These are phyloP conservation scores for Alliaria petiolata DNA, from an alignment of 345 rosid genomes.

Conservation along the genomic window DNA sequence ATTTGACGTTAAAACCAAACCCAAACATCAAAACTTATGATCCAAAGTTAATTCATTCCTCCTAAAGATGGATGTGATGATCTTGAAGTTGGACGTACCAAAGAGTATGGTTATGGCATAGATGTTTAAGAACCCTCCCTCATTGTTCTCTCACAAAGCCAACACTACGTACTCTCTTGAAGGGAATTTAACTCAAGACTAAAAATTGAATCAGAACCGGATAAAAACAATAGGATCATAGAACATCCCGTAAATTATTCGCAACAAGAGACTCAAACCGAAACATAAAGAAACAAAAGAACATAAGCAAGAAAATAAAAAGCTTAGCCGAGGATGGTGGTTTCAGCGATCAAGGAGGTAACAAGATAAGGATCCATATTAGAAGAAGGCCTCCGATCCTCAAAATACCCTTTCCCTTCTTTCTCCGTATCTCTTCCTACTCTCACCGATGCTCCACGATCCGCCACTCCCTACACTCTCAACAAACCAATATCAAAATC, in stretches of 20 bases:
- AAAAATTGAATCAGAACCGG: not conserved
- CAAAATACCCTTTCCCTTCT: slow-evolving; percentile 75
- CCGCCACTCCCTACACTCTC: slow-evolving; percentile 59
- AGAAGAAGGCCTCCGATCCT: slow-evolving; percentile 80
- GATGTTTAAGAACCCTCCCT: no score
- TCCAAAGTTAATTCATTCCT: no score
- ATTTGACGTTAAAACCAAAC: no score
- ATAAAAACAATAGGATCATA: not conserved
- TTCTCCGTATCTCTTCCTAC: slow-evolving; percentile 77
- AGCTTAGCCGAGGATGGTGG: slow-evolving; percentile 45
- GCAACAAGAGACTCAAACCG: not conserved
- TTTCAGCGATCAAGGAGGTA: slow-evolving; percentile 67
- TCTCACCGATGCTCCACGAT: slow-evolving; percentile 69
- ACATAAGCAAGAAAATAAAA: not conserved
- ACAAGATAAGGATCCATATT: slow-evolving; percentile 84
- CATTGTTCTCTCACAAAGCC: no score
- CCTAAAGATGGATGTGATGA: no score
- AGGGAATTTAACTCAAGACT: not conserved
- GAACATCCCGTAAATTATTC: not conserved
- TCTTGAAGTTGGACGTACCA: no score
- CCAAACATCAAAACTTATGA: no score
- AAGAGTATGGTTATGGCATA: no score
- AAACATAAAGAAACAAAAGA: not conserved
- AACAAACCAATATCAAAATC: not conserved
- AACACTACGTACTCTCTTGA: no score